phyloP scores from a whole-genome alignment of 164 flowering plant species.

The Protea cynaroides region DNA sequence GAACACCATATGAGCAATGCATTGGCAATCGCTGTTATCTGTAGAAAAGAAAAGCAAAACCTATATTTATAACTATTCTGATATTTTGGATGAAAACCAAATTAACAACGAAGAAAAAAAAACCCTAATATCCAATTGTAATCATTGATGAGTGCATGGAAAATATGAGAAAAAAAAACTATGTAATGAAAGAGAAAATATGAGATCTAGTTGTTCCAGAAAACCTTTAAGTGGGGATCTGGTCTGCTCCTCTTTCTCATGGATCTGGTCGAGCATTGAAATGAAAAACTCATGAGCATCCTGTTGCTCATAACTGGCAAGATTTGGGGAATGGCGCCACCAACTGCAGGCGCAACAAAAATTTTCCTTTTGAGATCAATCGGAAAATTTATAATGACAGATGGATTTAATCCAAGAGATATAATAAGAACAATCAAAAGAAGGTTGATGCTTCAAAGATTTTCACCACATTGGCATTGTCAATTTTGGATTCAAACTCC shows the following conservation, averaged over 20 bases:
- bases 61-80: not conserved
- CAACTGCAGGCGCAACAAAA: slow-evolving; percentile 37
- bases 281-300: slow-evolving; percentile 78
- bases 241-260: slow-evolving; percentile 44
- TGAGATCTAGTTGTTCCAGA: not conserved
- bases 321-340: slow-evolving; percentile 67
- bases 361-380: not conserved
- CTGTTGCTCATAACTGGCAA: slow-evolving; percentile 63
- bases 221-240: slow-evolving; percentile 37
- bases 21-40: slow-evolving; percentile 51
- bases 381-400: not conserved
- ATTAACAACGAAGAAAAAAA: not conserved
- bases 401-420: not conserved
- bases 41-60: slow-evolving; percentile 6
- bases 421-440: slow-evolving; percentile 1
- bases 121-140: too few species aligned
- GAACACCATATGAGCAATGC: slow-evolving; percentile 59
- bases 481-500: not conserved
- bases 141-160: too few species aligned
- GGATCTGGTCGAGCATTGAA: slow-evolving; percentile 55
- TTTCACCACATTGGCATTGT: not conserved
- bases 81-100: not conserved
- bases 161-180: too few species aligned
- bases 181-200: not conserved
- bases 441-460: not conserved